Percentiles rank a stretch among this genome's conserved stretches.
Conservation (phyloP, 257 asterid genomes). For the Capsicum rhomboideum region DNA sequence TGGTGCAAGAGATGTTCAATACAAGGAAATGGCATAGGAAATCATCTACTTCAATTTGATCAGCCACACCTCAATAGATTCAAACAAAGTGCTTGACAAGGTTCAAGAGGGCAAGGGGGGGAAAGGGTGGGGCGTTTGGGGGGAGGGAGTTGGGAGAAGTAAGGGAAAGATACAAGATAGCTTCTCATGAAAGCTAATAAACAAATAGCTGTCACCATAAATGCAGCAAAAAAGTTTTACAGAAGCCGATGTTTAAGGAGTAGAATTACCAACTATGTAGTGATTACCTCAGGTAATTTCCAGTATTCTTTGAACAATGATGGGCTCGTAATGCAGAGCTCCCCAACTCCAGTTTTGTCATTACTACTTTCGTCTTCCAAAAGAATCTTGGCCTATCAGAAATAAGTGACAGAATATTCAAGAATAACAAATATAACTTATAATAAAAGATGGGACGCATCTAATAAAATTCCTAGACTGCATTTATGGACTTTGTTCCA, state of each 20-base stretch:
- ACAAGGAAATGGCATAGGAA: neutral
- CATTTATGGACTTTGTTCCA: neutral
- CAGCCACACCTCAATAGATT: neutral
- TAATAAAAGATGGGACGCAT: neutral
- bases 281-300: slow-evolving; percentile 81
- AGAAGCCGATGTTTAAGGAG: neutral
- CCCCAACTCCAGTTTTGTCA: slow-evolving; percentile 54
- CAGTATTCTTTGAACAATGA: slow-evolving; percentile 92
- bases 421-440: neutral
- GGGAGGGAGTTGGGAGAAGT: no score
- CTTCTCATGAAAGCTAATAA: neutral
- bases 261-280: neutral
- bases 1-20: neutral
- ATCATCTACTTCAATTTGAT: neutral
- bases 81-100: neutral
- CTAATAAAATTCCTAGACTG: neutral
- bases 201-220: neutral
- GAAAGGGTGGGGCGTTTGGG: no score
- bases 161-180: neutral
- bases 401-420: slow-evolving; percentile 8
- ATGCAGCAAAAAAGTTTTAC: neutral
- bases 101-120: neutral
- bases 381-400: slow-evolving; percentile 71
- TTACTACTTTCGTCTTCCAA: slow-evolving; percentile 54
- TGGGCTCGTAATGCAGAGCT: slow-evolving; percentile 88